Evolutionary conservation across 75 land plant species (phyloP).

Genomic region (Selaginella tamariscina): DNA sequence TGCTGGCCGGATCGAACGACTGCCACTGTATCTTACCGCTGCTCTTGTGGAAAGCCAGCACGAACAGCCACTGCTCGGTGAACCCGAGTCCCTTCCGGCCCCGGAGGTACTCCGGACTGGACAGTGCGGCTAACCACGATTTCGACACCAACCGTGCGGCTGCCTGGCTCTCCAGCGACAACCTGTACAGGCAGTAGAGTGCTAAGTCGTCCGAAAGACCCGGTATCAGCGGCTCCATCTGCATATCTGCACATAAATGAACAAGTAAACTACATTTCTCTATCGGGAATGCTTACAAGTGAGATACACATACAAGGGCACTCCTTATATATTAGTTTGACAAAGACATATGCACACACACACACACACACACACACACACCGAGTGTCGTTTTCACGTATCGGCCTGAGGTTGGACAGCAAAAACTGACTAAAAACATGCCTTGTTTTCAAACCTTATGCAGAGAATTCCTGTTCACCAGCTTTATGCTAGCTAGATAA

Average conservation of each 20-base stretch:
- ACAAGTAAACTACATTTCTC: neutral
- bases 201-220: slow-evolving; percentile 14
- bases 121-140: neutral
- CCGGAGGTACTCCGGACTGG: slow-evolving; percentile 27
- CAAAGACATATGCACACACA: neutral
- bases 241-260: neutral
- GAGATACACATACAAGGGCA: too few relatives aligned
- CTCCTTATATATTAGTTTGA: too few relatives aligned
- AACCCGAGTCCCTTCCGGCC: slow-evolving; percentile 27
- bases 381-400: neutral
- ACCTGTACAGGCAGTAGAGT: neutral
- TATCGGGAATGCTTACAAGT: too few relatives aligned
- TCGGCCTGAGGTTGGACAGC: neutral
- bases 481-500: neutral
- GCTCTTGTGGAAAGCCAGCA: slow-evolving; percentile 43
- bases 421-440: neutral
- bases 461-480: neutral
- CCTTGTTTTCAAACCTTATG: neutral
- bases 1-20: slow-evolving; percentile 35
- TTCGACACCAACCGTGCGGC: slow-evolving; percentile 5
- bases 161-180: slow-evolving; percentile 11
- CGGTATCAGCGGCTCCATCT: slow-evolving; percentile 7
- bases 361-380: too few relatives aligned
- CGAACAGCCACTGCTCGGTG: slow-evolving; percentile 44
- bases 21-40: slow-evolving; percentile 61